These are phyloP conservation scores for Podaxis carcinomalis DNA, from an alignment of 768 basidiomycete genomes.

Conservation along the genomic window DNA sequence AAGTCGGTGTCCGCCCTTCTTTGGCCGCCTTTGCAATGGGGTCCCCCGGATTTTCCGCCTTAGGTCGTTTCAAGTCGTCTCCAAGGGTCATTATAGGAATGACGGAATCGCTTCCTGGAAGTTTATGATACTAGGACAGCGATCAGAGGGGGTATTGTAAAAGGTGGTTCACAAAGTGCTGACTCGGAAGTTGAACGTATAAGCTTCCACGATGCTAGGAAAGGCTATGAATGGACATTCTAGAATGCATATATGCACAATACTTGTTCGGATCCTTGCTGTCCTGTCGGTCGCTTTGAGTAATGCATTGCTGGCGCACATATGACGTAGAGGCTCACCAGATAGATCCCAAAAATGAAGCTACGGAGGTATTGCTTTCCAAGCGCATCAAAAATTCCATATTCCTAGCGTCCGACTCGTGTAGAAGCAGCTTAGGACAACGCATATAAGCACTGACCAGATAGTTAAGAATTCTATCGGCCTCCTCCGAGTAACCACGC, in stretches of 20 bases:
- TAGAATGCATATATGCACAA: slow-evolving; percentile 21
- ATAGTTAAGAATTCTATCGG: slow-evolving; percentile 77
- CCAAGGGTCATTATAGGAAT: slow-evolving; percentile 76
- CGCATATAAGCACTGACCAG: slow-evolving; percentile 35
- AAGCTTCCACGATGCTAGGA: slow-evolving; percentile 77
- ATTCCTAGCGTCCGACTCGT: slow-evolving; percentile 46
- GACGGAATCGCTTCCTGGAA: slow-evolving; percentile 53
- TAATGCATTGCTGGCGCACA: neutral
- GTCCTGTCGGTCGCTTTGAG: slow-evolving; percentile 45
- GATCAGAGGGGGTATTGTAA: neutral
- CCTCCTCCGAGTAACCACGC: slow-evolving; percentile 78
- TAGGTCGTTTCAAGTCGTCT: slow-evolving; percentile 39
- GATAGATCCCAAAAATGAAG: slow-evolving; percentile 81
- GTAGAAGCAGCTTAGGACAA: neutral
- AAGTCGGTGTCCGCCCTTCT: slow-evolving; percentile 62
- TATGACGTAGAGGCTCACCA: slow-evolving; percentile 41
- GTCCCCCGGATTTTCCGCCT: slow-evolving; percentile 32
- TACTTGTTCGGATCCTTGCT: slow-evolving; percentile 83
- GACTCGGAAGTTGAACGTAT: slow-evolving; percentile 84
- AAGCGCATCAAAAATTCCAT: slow-evolving; percentile 83
- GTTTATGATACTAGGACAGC: slow-evolving; percentile 54
- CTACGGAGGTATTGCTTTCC: slow-evolving; percentile 81
- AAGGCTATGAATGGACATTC: neutral
- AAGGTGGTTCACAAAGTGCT: slow-evolving; percentile 6
- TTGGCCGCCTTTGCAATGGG: slow-evolving; percentile 57